Conservation (phyloP, 2,329 filamentous ascomycete species). For the Leptoxyphium fumago region DNA sequence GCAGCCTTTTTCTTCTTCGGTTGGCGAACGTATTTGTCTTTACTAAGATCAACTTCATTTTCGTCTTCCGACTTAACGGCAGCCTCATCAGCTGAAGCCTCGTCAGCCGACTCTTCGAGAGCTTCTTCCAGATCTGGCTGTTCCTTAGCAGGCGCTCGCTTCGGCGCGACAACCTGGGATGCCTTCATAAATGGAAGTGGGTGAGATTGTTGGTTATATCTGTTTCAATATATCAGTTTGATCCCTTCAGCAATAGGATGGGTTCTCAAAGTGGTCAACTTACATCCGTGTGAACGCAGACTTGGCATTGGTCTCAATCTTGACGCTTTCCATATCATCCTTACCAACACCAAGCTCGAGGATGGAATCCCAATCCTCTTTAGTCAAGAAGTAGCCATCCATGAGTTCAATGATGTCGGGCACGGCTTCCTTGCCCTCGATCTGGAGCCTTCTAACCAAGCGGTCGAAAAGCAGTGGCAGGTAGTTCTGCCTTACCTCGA, state of each 20-base stretch:
- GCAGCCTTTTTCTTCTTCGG: conserved; percentile 56
- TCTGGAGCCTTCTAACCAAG: conserved; percentile 57
- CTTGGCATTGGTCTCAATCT: conserved; percentile 75
- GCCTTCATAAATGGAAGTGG: conserved; percentile 95
- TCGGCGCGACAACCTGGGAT: conserved; percentile 57
- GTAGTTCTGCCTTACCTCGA: conserved; percentile 91
- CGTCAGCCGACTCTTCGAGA: conserved; percentile 74
- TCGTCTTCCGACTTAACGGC: conserved; percentile 50
- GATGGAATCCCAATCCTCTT: conserved; percentile 87
- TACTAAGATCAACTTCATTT: conserved; percentile 69
- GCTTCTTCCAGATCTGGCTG: conserved; percentile 92
- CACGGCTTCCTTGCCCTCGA: conserved; percentile 69
- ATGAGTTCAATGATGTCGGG: conserved; percentile 80
- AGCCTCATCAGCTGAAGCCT: conserved; percentile 26
- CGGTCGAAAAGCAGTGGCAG: conserved; percentile 75
- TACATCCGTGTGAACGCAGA: conserved; percentile 76
- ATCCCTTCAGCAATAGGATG: not conserved
- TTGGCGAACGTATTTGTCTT: conserved; percentile 91
- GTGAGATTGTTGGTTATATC: conserved; percentile 71
- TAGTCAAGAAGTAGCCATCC: conserved; percentile 92
- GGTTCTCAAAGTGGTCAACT: conserved; percentile 21
- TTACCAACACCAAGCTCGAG: conserved; percentile 79
- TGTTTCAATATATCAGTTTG: conserved; percentile 1
- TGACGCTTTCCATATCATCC: conserved; percentile 60
- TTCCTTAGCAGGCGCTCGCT: conserved; percentile 54